Evolutionary conservation across 2,329 filamentous ascomycete species (phyloP).

Genomic region (Fusarium xylarioides): DNA sequence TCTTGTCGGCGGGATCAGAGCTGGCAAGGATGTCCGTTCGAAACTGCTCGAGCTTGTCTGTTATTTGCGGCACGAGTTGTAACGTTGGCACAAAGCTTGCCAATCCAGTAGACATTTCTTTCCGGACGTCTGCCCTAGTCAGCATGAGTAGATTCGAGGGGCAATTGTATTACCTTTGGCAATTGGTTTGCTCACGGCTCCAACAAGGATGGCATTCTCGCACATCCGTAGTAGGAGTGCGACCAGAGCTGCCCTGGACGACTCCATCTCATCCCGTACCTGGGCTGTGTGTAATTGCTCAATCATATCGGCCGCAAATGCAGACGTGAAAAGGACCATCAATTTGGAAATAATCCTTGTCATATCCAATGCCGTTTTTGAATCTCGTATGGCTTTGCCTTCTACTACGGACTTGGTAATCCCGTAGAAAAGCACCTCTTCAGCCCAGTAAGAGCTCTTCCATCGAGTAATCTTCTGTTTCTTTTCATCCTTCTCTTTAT

Average conservation of each 20-base stretch:
- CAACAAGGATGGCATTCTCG: slow-evolving; percentile 66
- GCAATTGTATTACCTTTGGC: slow-evolving; percentile 58
- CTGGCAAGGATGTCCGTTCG: slow-evolving; percentile 64
- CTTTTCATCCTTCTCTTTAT: slow-evolving; percentile 36
- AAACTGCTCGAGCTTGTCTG: slow-evolving; percentile 65
- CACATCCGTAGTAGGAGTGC: slow-evolving; percentile 69
- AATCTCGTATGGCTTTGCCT: slow-evolving; percentile 57
- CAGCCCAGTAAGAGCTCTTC: slow-evolving; percentile 68
- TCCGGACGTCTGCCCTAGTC: slow-evolving; percentile 54
- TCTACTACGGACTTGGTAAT: slow-evolving; percentile 86
- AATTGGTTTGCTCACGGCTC: slow-evolving; percentile 60
- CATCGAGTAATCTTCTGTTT: slow-evolving; percentile 52
- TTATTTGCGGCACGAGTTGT: slow-evolving; percentile 64
- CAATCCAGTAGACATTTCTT: slow-evolving; percentile 60
- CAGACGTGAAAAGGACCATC: slow-evolving; percentile 66
- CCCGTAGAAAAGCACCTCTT: slow-evolving; percentile 93
- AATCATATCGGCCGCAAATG: slow-evolving; percentile 60
- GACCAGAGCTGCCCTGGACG: slow-evolving; percentile 69
- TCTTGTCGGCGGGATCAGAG: slow-evolving; percentile 64
- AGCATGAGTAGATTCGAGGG: background rate
- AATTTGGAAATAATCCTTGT: slow-evolving; percentile 63
- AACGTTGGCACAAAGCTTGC: slow-evolving; percentile 65
- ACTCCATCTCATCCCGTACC: slow-evolving; percentile 65
- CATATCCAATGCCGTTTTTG: slow-evolving; percentile 60
- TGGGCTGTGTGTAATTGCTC: slow-evolving; percentile 55